A percentile compares a stretch with the other conserved stretches of the same genome.
Conservation (phyloP, 2,329 filamentous ascomycete species). For the Pleomassaria siparia region DNA sequence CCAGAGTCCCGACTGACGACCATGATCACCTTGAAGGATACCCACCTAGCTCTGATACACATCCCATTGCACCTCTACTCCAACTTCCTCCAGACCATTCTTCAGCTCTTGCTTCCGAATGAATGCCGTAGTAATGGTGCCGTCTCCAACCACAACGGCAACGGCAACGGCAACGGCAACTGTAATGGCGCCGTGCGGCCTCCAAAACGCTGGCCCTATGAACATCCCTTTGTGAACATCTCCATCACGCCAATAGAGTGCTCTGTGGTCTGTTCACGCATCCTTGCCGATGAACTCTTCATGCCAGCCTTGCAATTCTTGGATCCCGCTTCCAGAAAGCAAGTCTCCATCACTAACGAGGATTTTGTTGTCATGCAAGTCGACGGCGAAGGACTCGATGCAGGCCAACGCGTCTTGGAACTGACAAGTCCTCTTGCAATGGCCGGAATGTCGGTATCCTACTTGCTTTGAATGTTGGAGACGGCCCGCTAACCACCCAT, state of each 20-base stretch:
- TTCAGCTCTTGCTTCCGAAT: slow-evolving; percentile 77
- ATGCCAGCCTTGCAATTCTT: slow-evolving; percentile 68
- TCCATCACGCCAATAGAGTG: slow-evolving; percentile 91
- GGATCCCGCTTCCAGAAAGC: slow-evolving; percentile 45
- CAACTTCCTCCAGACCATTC: slow-evolving; percentile 79
- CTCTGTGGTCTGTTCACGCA: slow-evolving; percentile 82
- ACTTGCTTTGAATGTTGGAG: slow-evolving; percentile 9
- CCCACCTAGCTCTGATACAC: slow-evolving; percentile 83
- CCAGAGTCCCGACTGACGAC: slow-evolving; percentile 30
- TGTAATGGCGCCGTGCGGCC: slow-evolving; percentile 37
- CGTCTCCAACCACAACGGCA: slow-evolving; percentile 24
- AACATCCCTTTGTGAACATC: slow-evolving; percentile 86
- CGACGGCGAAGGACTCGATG: slow-evolving; percentile 85
- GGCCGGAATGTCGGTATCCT: slow-evolving; percentile 70
- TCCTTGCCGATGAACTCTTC: slow-evolving; percentile 74
- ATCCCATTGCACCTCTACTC: slow-evolving; percentile 79
- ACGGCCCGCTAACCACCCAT: slow-evolving; percentile 9
- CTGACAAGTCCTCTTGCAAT: slow-evolving; percentile 87
- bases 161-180: slow-evolving; percentile 16
- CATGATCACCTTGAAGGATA: slow-evolving; percentile 65
- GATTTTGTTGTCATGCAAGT: slow-evolving; percentile 88
- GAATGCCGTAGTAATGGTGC: slow-evolving; percentile 36
- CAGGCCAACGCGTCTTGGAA: slow-evolving; percentile 87
- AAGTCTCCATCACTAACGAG: slow-evolving; percentile 75
- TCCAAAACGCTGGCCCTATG: slow-evolving; percentile 49